These are phyloP conservation scores for Podospora pseudocomata DNA, from an alignment of 495 filamentous ascomycete genomes.

Conservation along the genomic window DNA sequence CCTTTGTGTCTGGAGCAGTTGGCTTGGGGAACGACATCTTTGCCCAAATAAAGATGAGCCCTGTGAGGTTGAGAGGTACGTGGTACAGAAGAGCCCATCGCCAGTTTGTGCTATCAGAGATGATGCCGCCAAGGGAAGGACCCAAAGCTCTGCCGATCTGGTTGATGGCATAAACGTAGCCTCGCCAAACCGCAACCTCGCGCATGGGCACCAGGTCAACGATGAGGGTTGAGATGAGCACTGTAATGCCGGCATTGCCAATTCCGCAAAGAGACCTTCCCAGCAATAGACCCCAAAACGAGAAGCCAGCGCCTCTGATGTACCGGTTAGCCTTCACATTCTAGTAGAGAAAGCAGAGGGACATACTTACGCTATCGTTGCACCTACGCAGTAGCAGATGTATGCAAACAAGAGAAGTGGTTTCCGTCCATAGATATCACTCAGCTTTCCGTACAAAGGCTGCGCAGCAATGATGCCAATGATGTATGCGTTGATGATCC, in stretches of 20 bases:
- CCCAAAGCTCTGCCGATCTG: slow-evolving; percentile 19
- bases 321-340: not conserved
- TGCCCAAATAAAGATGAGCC: slow-evolving; percentile 18
- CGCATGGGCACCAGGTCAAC: slow-evolving; percentile 21
- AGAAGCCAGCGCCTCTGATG: slow-evolving; percentile 13
- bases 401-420: slow-evolving; percentile 19
- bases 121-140: slow-evolving; percentile 18
- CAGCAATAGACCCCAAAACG: slow-evolving; percentile 15
- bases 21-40: slow-evolving; percentile 18
- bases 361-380: slow-evolving; percentile 9
- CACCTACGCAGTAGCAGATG: slow-evolving; percentile 7
- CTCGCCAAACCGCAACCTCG: slow-evolving; percentile 23
- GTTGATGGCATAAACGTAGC: slow-evolving; percentile 21
- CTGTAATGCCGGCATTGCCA: slow-evolving; percentile 20
- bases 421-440: slow-evolving; percentile 22
- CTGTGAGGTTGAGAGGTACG: slow-evolving; percentile 14
- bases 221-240: slow-evolving; percentile 21
- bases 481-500: slow-evolving; percentile 21
- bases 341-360: not conserved
- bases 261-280: slow-evolving; percentile 17
- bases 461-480: slow-evolving; percentile 18
- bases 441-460: slow-evolving; percentile 20
- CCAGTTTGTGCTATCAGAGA: slow-evolving; percentile 15
- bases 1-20: not conserved
- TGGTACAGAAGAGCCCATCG: slow-evolving; percentile 19